A percentile compares a stretch with the other conserved stretches of the same genome.
These are phyloP conservation scores for Pachysandra terminalis DNA, from an alignment of 164 flowering plant genomes.

Conservation along the genomic window DNA sequence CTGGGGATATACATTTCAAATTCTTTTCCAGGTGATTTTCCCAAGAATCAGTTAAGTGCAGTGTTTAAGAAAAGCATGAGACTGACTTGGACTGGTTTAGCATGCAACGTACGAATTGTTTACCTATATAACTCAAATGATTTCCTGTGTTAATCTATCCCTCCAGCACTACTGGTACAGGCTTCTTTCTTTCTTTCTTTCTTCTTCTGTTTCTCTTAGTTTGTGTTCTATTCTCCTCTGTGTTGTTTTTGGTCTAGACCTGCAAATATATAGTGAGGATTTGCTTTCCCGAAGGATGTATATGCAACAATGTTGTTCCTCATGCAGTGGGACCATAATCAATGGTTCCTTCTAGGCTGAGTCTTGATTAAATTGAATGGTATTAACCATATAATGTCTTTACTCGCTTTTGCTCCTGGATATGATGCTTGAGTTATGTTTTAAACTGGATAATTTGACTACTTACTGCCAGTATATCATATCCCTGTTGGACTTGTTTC, in stretches of 20 bases:
- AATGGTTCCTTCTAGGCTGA: not conserved
- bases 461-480: not conserved
- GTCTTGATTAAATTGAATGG: not conserved
- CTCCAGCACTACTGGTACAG: not conserved
- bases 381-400: not conserved
- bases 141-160: not conserved
- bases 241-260: not conserved
- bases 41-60: not conserved
- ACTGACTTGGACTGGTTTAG: not conserved
- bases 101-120: not conserved
- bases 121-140: not conserved
- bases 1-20: conserved; percentile 68
- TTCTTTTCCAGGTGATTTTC: conserved; percentile 71
- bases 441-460: not conserved
- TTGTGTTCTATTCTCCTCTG: not conserved
- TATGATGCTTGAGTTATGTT: not conserved
- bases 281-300: not conserved
- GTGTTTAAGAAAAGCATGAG: not conserved
- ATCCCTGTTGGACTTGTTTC: not conserved
- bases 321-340: not conserved
- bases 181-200: not conserved
- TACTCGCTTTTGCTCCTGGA: not conserved
- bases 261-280: not conserved
- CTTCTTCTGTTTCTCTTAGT: not conserved
- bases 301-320: not conserved